Evolutionary conservation across 306 rosid species (phyloP).

Genomic region (Lotus japonicus): DNA sequence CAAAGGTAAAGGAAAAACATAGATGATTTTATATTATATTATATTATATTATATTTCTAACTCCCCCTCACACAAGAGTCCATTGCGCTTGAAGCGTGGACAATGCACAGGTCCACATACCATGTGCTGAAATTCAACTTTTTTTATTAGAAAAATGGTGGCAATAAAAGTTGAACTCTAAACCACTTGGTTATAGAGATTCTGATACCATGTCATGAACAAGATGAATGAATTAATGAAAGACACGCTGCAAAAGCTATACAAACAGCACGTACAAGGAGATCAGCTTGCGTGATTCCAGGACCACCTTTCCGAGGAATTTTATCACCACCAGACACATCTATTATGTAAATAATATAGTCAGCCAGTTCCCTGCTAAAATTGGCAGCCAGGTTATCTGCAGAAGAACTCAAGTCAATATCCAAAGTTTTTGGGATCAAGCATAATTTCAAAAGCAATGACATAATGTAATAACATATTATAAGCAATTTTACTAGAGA

Average conservation of each 20-base stretch:
- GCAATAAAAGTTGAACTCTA: no score
- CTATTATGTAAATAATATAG: constrained; percentile 92
- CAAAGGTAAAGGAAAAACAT: no score
- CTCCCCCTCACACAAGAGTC: no score
- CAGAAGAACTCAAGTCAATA: constrained; percentile 27
- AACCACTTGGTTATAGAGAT: no score
- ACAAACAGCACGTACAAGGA: constrained; percentile 55
- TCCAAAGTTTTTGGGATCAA: neutral
- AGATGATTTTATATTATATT: no score
- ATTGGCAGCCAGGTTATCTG: constrained; percentile 97
- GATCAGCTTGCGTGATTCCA: constrained; percentile 99
- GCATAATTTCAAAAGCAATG: neutral
- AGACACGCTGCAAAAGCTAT: neutral
- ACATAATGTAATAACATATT: neutral
- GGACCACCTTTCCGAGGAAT: constrained; percentile 99
- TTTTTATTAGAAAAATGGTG: no score
- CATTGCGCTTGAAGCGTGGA: no score
- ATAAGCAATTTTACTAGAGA: neutral
- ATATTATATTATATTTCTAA: no score
- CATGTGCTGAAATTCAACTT: no score
- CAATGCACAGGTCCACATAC: no score
- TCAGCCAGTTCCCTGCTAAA: constrained; percentile 98
- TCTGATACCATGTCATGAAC: no score
- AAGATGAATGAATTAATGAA: neutral
- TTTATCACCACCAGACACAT: constrained; percentile 95